Percentiles rank a stretch among this genome's conserved stretches.
Evolutionary conservation across 2,329 filamentous ascomycete genomes (phyloP).

Genomic region (Fusarium piperis): DNA sequence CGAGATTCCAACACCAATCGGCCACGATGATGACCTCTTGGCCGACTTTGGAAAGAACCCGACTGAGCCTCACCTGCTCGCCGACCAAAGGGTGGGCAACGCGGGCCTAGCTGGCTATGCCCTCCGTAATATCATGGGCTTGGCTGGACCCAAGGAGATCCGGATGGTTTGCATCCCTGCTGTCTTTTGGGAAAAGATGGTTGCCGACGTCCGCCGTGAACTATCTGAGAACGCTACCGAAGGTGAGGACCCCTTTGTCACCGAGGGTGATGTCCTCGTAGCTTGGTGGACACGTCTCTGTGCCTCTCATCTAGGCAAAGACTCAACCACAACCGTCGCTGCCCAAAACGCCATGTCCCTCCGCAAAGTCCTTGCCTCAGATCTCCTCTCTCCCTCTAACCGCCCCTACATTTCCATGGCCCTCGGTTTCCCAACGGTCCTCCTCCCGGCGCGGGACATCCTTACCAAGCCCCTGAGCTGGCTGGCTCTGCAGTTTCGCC

Average conservation of each 20-base stretch:
- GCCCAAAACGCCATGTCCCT: neutral
- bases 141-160: neutral
- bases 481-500: neutral
- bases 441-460: neutral
- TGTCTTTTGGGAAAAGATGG: neutral
- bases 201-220: neutral
- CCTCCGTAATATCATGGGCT: neutral
- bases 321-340: neutral
- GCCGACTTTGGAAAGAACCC: conserved; percentile 10
- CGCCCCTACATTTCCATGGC: conserved; percentile 4
- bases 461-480: neutral
- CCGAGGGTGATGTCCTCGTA: neutral
- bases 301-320: neutral
- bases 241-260: neutral
- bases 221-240: neutral
- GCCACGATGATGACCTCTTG: neutral
- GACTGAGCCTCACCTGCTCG: neutral
- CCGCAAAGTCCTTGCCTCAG: neutral
- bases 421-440: neutral
- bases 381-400: neutral
- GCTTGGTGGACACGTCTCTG: neutral
- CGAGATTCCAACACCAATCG: neutral
- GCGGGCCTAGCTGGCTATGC: neutral
- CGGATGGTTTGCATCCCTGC: conserved; percentile 13
- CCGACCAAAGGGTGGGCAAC: neutral